Percentiles rank a stretch among this genome's conserved stretches.
Evolutionary conservation across 192 early-diverging fungal species (phyloP).

Genomic region (Umbelopsis sp.): DNA sequence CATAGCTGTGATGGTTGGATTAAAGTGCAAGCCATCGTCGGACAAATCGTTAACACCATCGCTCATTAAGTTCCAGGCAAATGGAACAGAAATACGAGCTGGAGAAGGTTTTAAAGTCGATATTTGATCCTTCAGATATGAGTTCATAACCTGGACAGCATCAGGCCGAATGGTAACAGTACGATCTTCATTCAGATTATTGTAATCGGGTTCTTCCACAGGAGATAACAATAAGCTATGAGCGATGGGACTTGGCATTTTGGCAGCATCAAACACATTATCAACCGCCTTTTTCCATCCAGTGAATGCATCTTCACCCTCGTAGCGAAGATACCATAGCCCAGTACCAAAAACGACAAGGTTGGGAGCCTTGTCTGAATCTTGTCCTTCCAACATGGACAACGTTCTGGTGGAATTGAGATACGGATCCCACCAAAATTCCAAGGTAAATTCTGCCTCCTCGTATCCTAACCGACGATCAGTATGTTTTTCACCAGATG

Average conservation of each 20-base stretch:
- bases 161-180: constrained; percentile 41
- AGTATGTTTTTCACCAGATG: constrained; percentile 37
- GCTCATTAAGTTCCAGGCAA: constrained; percentile 53
- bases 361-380: constrained; percentile 26
- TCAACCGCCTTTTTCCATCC: constrained; percentile 50
- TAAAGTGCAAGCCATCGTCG: constrained; percentile 74
- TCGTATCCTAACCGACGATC: constrained; percentile 42
- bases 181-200: constrained; percentile 48
- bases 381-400: constrained; percentile 11
- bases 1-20: constrained; percentile 39
- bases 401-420: constrained; percentile 49
- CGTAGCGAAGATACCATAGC: constrained; percentile 66
- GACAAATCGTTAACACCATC: constrained; percentile 44
- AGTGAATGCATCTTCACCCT: constrained; percentile 39
- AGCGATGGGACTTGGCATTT: constrained; percentile 38
- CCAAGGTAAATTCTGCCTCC: constrained; percentile 38
- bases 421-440: constrained; percentile 78
- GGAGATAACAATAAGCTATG: constrained; percentile 37
- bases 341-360: constrained; percentile 59
- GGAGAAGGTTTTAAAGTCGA: constrained; percentile 13
- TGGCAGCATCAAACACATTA: constrained; percentile 29
- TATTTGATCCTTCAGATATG: constrained; percentile 43
- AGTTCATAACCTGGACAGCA: constrained; percentile 55
- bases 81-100: constrained; percentile 41
- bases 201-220: constrained; percentile 44